phyloP scores from a whole-genome alignment of 164 flowering plant species.

The Sextonia rubra region DNA sequence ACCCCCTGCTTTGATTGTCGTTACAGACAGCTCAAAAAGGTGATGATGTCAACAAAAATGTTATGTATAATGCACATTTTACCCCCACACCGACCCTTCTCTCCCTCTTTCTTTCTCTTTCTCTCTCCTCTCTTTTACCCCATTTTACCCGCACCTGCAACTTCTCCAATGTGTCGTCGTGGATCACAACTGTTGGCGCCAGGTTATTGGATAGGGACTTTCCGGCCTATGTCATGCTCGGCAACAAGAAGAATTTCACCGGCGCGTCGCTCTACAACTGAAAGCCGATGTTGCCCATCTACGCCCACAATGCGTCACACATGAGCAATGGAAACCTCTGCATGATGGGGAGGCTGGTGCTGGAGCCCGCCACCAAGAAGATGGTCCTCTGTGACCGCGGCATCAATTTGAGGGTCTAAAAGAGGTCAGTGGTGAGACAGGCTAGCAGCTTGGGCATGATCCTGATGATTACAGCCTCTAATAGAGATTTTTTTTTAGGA shows the following conservation, averaged over 20 bases:
- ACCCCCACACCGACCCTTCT: too few species aligned
- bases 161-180: slow-evolving; percentile 80
- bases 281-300: slow-evolving; percentile 43
- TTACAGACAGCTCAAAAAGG: too few species aligned
- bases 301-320: slow-evolving; percentile 55
- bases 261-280: slow-evolving; percentile 73
- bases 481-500: slow-evolving; percentile 37
- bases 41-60: too few species aligned
- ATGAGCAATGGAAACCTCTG: slow-evolving; percentile 47
- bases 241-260: slow-evolving; percentile 50
- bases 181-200: slow-evolving; percentile 89
- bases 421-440: slow-evolving; percentile 56
- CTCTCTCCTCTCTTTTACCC: too few species aligned
- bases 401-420: slow-evolving; percentile 47
- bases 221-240: slow-evolving; percentile 58
- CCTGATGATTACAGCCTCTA: slow-evolving; percentile 50
- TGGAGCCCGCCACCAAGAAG: slow-evolving; percentile 61
- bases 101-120: too few species aligned
- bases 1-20: too few species aligned
- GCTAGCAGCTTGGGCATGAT: slow-evolving; percentile 93
- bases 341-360: slow-evolving; percentile 43
- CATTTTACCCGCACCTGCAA: slow-evolving; percentile 29
- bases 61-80: too few species aligned
- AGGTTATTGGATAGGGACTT: slow-evolving; percentile 85
- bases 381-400: slow-evolving; percentile 89